phyloP scores from a whole-genome alignment of 371 early-diverging fungal species.

The Mortierella sp. region DNA sequence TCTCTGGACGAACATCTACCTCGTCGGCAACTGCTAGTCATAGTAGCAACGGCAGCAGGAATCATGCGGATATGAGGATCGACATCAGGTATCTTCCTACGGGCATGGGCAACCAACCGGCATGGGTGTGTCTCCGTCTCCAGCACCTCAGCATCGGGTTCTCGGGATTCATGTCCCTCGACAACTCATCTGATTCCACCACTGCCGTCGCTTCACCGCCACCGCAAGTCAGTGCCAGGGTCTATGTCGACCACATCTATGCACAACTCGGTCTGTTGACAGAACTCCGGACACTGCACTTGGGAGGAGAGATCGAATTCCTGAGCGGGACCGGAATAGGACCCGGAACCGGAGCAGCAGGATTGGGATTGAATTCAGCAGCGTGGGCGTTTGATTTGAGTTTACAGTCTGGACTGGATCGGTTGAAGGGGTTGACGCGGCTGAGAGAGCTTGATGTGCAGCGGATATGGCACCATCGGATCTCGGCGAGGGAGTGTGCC shows the following conservation, averaged over 20 bases:
- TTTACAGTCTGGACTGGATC: neutral
- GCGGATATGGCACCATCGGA: neutral
- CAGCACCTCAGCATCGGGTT: slow-evolving; percentile 30
- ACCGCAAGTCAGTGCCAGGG: neutral
- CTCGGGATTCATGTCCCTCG: slow-evolving; percentile 19
- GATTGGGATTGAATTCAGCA: too few relatives aligned
- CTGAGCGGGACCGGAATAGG: neutral
- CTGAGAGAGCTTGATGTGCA: neutral
- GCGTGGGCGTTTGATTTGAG: neutral
- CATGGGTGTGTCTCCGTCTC: slow-evolving; percentile 30
- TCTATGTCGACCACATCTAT: slow-evolving; percentile 33
- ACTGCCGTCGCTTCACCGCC: neutral
- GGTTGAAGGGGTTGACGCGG: neutral
- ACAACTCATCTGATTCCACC: neutral
- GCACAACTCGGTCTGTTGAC: slow-evolving; percentile 22
- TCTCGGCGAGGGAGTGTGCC: neutral
- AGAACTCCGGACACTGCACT: slow-evolving; percentile 14
- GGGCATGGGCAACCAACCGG: slow-evolving; percentile 1
- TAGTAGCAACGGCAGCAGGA: neutral
- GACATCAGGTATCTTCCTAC: slow-evolving; percentile 23
- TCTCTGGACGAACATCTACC: neutral
- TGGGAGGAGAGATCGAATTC: slow-evolving; percentile 23
- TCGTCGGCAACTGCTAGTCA: neutral
- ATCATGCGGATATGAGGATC: slow-evolving; percentile 8
- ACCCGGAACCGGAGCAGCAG: neutral